phyloP scores from a whole-genome alignment of 257 asterid species.

The Fraxinus anomala region DNA sequence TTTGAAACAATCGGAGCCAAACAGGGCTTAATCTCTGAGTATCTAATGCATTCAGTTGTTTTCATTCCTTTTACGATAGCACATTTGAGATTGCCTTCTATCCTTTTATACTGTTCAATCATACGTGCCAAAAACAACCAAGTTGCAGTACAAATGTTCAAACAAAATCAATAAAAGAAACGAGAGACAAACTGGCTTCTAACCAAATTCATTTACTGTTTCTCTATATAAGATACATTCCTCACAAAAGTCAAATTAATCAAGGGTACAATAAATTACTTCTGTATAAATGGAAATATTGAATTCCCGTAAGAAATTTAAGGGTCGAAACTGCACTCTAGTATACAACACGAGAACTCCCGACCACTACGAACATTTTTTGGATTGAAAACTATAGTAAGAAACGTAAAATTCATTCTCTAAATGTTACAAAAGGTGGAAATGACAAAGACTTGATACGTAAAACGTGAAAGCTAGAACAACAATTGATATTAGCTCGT shows the following conservation, averaged over 20 bases:
- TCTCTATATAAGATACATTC: neutral
- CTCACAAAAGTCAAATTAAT: neutral
- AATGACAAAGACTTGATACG: slow-evolving; percentile 34
- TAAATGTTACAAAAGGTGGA: slow-evolving; percentile 42
- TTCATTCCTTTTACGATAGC: too few species aligned
- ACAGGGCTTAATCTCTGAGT: too few species aligned
- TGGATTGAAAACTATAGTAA: neutral
- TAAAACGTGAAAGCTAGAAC: slow-evolving; percentile 45
- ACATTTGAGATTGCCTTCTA: too few species aligned
- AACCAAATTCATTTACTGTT: neutral
- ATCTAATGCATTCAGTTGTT: too few species aligned
- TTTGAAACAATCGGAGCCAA: too few species aligned
- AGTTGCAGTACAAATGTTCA: neutral
- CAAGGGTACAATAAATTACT: neutral
- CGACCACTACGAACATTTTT: neutral
- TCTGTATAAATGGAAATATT: neutral
- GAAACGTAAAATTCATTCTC: neutral
- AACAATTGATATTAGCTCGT: slow-evolving; percentile 26
- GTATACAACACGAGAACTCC: neutral
- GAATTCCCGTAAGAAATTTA: neutral
- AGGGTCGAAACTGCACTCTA: neutral
- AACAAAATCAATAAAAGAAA: neutral
- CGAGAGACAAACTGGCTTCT: neutral
- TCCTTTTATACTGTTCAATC: neutral
- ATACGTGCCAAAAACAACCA: neutral